phyloP scores from a whole-genome alignment of 495 filamentous ascomycete genomes.

The Evernia prunastri region DNA sequence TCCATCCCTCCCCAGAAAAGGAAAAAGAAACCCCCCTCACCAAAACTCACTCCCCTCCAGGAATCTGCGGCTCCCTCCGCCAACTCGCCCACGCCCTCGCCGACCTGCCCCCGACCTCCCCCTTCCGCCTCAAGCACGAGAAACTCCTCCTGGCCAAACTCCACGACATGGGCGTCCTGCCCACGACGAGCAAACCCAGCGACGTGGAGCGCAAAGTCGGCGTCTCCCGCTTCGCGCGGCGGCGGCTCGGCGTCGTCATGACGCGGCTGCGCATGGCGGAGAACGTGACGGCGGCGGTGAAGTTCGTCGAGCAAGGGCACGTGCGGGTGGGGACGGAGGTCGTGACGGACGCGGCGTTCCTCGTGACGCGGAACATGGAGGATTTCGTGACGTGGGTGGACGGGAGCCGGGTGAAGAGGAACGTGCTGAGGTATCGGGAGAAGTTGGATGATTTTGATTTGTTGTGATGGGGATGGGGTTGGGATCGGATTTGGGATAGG shows the following conservation, averaged over 20 bases:
- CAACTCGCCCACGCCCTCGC: conserved; percentile 83
- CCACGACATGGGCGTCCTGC: conserved; percentile 80
- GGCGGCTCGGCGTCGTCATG: conserved; percentile 81
- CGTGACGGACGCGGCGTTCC: conserved; percentile 65
- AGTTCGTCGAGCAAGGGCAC: conserved; percentile 92
- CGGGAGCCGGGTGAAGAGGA: conserved; percentile 92
- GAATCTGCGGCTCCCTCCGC: conserved; percentile 73
- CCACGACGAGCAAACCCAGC: conserved; percentile 60
- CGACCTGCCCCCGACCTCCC: conserved; percentile 67
- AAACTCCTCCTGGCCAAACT: conserved; percentile 80
- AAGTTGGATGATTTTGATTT: conserved; percentile 96
- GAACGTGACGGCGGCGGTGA: conserved; percentile 70
- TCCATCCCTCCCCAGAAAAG: not conserved
- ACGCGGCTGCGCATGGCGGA: conserved; percentile 83
- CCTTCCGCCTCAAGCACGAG: conserved; percentile 73
- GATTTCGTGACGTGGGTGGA: conserved; percentile 98
- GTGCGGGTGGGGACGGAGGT: conserved; percentile 89
- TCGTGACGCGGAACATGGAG: conserved; percentile 69
- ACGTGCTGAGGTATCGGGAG: conserved; percentile 86
- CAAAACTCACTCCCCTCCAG: conserved; percentile 1
- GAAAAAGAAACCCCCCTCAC: not conserved
- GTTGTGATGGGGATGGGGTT: conserved; percentile 44
- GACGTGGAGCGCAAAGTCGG: conserved; percentile 81
- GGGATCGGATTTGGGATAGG: no score
- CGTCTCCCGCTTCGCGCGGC: conserved; percentile 73